Evolutionary conservation across 1,139 yeast species (phyloP).

Genomic region (Zygosaccharomyces pseudobailii): DNA sequence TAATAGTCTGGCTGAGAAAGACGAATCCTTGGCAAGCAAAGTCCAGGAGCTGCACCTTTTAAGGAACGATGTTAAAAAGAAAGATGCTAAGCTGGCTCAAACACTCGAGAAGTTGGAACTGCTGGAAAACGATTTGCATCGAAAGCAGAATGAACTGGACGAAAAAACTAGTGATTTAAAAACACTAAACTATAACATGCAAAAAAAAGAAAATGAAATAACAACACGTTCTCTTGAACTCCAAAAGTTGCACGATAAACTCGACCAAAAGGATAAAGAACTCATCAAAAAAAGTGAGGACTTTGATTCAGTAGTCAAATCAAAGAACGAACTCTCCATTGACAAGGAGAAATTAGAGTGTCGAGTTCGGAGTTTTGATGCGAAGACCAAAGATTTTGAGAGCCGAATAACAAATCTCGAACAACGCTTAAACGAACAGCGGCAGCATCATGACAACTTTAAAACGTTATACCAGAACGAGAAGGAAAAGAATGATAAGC

Average conservation of each 20-base stretch:
- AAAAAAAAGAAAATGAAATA: background rate
- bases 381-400: background rate
- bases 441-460: background rate
- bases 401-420: background rate
- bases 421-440: background rate
- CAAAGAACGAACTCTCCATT: background rate
- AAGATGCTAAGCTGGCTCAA: background rate
- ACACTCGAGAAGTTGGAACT: background rate
- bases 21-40: background rate
- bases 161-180: background rate
- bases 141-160: background rate
- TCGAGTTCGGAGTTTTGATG: background rate
- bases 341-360: background rate
- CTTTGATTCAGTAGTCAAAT: background rate
- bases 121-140: background rate
- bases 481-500: conserved; percentile 7
- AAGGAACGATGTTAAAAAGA: background rate
- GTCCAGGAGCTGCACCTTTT: background rate
- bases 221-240: background rate
- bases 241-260: background rate
- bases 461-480: conserved; percentile 4
- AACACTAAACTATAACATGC: background rate
- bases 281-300: background rate
- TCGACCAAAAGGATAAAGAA: background rate
- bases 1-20: background rate